Conservation (phyloP, 208 protist genomes). For the Leptomonas seymouri region DNA sequence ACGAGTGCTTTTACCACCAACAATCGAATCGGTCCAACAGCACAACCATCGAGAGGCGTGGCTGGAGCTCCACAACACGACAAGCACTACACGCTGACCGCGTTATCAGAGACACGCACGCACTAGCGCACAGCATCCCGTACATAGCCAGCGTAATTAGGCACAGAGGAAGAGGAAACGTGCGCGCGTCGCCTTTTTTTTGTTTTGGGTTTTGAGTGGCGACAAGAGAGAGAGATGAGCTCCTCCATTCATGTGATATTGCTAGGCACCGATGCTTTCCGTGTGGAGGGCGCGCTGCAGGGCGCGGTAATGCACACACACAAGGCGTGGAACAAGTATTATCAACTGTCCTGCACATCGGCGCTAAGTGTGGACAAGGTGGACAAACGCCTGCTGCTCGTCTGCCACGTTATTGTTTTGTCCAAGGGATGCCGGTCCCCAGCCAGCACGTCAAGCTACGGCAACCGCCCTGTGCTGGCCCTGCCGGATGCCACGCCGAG, state of each 20-base stretch:
- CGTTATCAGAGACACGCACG: too few relatives aligned
- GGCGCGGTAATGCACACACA: slow-evolving; percentile 58
- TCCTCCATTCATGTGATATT: slow-evolving; percentile 54
- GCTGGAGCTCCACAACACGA: too few relatives aligned
- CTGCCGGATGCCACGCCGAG: slow-evolving; percentile 46
- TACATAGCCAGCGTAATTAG: too few relatives aligned
- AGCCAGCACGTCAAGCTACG: slow-evolving; percentile 36
- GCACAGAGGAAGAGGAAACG: neutral
- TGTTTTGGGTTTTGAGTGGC: too few relatives aligned
- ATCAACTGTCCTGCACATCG: slow-evolving; percentile 64
- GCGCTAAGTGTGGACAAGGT: slow-evolving; percentile 54
- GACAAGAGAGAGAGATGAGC: too few relatives aligned
- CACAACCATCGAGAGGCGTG: too few relatives aligned
- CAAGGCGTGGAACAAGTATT: slow-evolving; percentile 77
- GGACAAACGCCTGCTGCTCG: slow-evolving; percentile 55
- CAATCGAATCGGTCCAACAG: too few relatives aligned
- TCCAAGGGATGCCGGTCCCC: slow-evolving; percentile 57
- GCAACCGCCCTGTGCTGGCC: slow-evolving; percentile 52
- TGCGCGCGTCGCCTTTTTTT: slow-evolving; percentile 17
- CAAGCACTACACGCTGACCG: too few relatives aligned
- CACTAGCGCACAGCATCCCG: too few relatives aligned
- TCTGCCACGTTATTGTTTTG: slow-evolving; percentile 70
- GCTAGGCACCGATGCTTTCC: slow-evolving; percentile 66
- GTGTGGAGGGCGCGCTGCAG: slow-evolving; percentile 57
- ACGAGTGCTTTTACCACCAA: too few relatives aligned